Conservation (phyloP, 345 rosid species). For the Diplotaxis tenuifolia region DNA sequence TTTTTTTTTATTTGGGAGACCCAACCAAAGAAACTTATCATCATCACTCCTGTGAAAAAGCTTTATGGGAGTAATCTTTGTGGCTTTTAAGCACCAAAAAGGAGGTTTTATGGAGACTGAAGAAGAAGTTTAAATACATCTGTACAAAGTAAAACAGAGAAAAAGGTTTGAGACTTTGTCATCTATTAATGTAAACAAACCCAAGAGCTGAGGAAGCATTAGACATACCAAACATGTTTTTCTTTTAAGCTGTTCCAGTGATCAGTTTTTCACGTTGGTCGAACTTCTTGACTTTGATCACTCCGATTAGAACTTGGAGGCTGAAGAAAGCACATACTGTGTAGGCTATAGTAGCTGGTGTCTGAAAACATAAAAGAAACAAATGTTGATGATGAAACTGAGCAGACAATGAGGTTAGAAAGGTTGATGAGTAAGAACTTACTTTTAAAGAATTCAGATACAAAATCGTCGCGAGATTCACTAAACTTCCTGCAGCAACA, state of each 20-base stretch:
- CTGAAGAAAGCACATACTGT: slow-evolving; percentile 69
- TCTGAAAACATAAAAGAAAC: slow-evolving; percentile 44
- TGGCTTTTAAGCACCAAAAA: slow-evolving; percentile 8
- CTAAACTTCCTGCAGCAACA: slow-evolving; percentile 91
- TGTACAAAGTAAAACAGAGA: background rate
- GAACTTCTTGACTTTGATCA: slow-evolving; percentile 74
- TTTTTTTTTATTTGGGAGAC: too few relatives aligned
- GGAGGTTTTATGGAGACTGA: slow-evolving; percentile 7
- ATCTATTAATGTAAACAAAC: background rate
- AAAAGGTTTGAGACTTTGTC: background rate
- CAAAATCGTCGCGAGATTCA: slow-evolving; percentile 89
- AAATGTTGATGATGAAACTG: slow-evolving; percentile 3
- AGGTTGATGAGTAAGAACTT: slow-evolving; percentile 36
- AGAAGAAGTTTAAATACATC: slow-evolving; percentile 21
- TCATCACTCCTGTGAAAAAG: background rate
- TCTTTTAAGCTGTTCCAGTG: slow-evolving; percentile 77
- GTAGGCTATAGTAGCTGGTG: slow-evolving; percentile 70
- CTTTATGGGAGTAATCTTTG: slow-evolving; percentile 1
- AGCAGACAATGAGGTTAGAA: background rate
- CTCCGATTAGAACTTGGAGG: slow-evolving; percentile 75
- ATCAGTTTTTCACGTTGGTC: slow-evolving; percentile 84
- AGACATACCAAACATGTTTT: slow-evolving; percentile 26
- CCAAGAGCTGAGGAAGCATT: background rate
- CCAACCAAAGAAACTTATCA: background rate
- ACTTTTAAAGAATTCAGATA: slow-evolving; percentile 83